Evolutionary conservation across 179 eudicot genomes (phyloP).

Genomic region (Spergularia azorica): DNA sequence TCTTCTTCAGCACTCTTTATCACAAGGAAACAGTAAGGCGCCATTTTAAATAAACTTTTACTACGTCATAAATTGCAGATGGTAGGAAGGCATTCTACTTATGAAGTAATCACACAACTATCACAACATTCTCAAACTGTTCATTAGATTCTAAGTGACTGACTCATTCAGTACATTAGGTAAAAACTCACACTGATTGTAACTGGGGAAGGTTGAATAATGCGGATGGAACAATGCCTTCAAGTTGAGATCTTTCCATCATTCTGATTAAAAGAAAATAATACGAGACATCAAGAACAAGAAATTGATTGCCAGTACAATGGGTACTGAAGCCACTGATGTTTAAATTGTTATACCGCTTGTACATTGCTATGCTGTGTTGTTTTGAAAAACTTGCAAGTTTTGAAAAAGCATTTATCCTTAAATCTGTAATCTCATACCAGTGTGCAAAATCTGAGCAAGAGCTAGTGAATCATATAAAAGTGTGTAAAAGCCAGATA

Average conservation of each 20-base stretch:
- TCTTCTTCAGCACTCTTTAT: slow-evolving; percentile 46
- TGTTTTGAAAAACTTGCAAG: no score
- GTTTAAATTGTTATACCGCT: no score
- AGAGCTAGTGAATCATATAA: no score
- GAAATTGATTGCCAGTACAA: neutral
- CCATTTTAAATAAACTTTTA: neutral
- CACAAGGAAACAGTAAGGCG: slow-evolving; percentile 26
- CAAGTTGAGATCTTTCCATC: slow-evolving; percentile 43
- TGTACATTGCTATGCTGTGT: no score
- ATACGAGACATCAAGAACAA: slow-evolving; percentile 21
- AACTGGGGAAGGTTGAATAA: slow-evolving; percentile 47
- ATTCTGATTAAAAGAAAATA: slow-evolving; percentile 34
- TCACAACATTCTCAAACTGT: neutral
- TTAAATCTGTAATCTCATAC: no score
- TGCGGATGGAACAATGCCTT: slow-evolving; percentile 40
- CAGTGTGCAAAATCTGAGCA: no score
- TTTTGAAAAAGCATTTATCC: no score
- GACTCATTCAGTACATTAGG: neutral
- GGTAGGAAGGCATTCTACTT: neutral
- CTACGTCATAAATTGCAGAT: neutral
- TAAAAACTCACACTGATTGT: slow-evolving; percentile 43
- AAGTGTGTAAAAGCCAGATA: no score
- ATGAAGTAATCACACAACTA: neutral
- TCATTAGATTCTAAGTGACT: neutral
- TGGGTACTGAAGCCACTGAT: no score